A percentile compares a stretch with the other conserved stretches of the same genome.
Conservation (phyloP, 2,329 filamentous ascomycete genomes). For the Fusarium sarcochroum region DNA sequence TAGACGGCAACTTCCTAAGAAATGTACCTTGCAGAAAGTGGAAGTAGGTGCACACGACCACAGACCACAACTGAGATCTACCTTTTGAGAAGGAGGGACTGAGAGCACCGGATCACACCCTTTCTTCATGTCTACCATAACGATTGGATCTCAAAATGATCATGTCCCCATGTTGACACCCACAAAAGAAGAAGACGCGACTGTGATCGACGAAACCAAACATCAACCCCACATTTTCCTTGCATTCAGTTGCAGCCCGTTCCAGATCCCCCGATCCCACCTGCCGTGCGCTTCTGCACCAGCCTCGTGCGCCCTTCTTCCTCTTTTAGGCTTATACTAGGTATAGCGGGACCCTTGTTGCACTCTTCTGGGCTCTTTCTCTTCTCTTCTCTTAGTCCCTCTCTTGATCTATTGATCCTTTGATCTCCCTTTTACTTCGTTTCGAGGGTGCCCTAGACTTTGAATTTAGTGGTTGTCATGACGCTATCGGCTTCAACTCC, state of each 20-base stretch:
- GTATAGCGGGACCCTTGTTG: constrained; percentile 26
- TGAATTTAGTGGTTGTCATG: constrained; percentile 16
- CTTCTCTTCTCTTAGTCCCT: constrained; percentile 10
- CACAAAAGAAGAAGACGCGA: constrained; percentile 26
- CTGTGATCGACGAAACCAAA: constrained; percentile 38
- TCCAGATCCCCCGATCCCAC: constrained; percentile 34
- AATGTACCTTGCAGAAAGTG: constrained; percentile 9
- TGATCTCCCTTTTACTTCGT: constrained; percentile 10
- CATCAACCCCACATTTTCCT: constrained; percentile 36
- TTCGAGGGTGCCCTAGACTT: background rate
- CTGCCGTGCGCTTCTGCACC: constrained; percentile 13
- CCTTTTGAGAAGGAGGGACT: background rate
- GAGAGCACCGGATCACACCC: constrained; percentile 20
- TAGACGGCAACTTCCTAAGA: background rate
- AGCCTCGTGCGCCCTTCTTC: constrained; percentile 29
- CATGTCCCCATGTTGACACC: constrained; percentile 24
- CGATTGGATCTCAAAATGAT: constrained; percentile 30
- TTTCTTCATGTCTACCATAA: constrained; percentile 1
- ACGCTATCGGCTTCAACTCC: constrained; percentile 17
- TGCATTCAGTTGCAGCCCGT: constrained; percentile 29
- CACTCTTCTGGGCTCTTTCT: background rate
- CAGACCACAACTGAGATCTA: constrained; percentile 17
- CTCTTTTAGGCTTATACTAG: constrained; percentile 11
- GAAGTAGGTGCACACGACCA: constrained; percentile 1
- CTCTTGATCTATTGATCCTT: constrained; percentile 2